Evolutionary conservation across 768 basidiomycete genomes (phyloP).

Genomic region (Xerocomellus chrysenteron): DNA sequence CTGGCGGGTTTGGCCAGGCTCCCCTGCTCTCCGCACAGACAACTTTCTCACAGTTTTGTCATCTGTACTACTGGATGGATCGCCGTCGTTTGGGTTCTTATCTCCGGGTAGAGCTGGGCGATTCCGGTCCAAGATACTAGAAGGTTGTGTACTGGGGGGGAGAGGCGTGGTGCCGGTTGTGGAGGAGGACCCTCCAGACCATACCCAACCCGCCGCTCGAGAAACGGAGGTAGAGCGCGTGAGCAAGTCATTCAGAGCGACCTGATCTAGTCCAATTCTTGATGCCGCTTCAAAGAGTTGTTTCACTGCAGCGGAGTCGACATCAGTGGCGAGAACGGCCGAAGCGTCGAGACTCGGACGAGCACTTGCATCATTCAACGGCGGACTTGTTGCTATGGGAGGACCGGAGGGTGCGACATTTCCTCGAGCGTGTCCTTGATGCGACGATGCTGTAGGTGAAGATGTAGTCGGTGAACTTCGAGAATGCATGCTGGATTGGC

Average conservation of each 20-base stretch:
- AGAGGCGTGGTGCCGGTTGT: constrained; percentile 12
- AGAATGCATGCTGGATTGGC: constrained; percentile 32
- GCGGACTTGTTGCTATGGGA: constrained; percentile 3
- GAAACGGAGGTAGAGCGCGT: constrained; percentile 70
- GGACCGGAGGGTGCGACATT: constrained; percentile 29
- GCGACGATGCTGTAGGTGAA: constrained; percentile 34
- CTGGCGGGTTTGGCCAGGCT: constrained; percentile 26
- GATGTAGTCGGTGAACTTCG: constrained; percentile 34
- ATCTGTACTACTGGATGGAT: constrained; percentile 30
- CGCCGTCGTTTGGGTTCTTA: constrained; percentile 28
- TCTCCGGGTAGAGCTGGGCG: constrained; percentile 23
- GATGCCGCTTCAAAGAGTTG: constrained; percentile 77
- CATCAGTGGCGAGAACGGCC: constrained; percentile 24
- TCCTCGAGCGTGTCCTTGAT: constrained; percentile 34
- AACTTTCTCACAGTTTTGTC: constrained; percentile 30
- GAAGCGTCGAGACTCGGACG: constrained; percentile 27
- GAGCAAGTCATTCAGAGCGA: constrained; percentile 66
- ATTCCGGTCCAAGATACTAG: constrained; percentile 10
- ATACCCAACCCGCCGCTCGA: constrained; percentile 45
- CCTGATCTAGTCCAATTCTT: constrained; percentile 73
- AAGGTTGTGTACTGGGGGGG: constrained; percentile 23
- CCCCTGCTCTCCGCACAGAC: constrained; percentile 23
- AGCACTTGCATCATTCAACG: constrained; percentile 14
- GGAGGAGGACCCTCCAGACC: constrained; percentile 28
- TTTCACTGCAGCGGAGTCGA: constrained; percentile 55